A percentile compares a stretch with the other conserved stretches of the same genome.
Evolutionary conservation across 1,284 basidiomycete genomes (phyloP).

Genomic region (Ceratobasidium sp.): DNA sequence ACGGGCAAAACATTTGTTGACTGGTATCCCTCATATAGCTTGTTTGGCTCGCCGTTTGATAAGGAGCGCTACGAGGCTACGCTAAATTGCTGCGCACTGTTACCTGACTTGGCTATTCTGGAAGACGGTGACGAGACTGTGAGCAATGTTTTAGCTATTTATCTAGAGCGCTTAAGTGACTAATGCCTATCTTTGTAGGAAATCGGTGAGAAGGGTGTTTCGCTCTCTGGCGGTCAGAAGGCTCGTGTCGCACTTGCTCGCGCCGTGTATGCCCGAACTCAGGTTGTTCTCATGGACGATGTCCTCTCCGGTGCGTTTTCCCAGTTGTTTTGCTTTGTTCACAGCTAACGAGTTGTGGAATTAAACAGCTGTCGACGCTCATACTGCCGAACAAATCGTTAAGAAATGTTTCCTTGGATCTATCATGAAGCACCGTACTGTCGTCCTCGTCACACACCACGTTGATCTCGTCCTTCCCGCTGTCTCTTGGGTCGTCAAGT

Average conservation of each 20-base stretch:
- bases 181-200: background rate
- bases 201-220: constrained; percentile 42
- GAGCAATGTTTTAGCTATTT: constrained; percentile 11
- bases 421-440: constrained; percentile 71
- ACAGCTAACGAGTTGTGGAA: background rate
- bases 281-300: constrained; percentile 50
- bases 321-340: no score
- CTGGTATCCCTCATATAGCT: constrained; percentile 47
- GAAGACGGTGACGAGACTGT: constrained; percentile 48
- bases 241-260: constrained; percentile 46
- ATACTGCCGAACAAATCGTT: constrained; percentile 74
- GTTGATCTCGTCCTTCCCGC: constrained; percentile 78
- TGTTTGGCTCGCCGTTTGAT: constrained; percentile 54
- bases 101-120: constrained; percentile 47
- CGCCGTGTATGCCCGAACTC: constrained; percentile 46
- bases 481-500: constrained; percentile 54
- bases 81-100: constrained; percentile 48
- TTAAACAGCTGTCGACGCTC: constrained; percentile 62
- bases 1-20: background rate
- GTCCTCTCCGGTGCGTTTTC: background rate
- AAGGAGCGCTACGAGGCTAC: constrained; percentile 52
- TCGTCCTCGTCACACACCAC: constrained; percentile 81
- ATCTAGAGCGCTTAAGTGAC: background rate
- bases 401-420: constrained; percentile 72
- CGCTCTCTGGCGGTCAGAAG: constrained; percentile 20